Percentiles rank a stretch among this genome's conserved stretches.
Conservation (phyloP, 2,329 filamentous ascomycete genomes). For the Elsinoe arachidis region DNA sequence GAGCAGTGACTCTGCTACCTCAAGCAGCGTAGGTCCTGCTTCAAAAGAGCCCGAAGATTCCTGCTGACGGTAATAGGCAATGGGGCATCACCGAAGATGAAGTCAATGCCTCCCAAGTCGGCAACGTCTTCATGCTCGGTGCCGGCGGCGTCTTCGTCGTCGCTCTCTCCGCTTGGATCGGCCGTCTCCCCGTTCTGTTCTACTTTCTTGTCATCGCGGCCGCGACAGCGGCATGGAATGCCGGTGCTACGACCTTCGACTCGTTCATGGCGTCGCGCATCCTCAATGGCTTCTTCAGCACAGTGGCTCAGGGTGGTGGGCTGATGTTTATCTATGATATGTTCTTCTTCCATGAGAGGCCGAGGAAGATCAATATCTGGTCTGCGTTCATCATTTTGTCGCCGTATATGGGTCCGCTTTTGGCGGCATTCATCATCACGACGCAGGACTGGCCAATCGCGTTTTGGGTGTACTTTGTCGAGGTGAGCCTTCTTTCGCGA, state of each 20-base stretch:
- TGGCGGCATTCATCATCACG: slow-evolving; percentile 44
- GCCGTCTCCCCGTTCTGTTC: slow-evolving; percentile 37
- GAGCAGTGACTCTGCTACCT: slow-evolving; percentile 32
- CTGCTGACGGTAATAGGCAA: slow-evolving; percentile 17
- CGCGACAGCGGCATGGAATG: slow-evolving; percentile 33
- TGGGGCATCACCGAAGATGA: slow-evolving; percentile 32
- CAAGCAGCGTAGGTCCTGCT: slow-evolving; percentile 25
- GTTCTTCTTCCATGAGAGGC: slow-evolving; percentile 51
- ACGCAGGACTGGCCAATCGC: slow-evolving; percentile 35
- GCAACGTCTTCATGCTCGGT: slow-evolving; percentile 39
- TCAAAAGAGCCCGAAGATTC: neutral
- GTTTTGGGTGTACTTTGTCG: slow-evolving; percentile 42
- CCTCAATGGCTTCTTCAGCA: slow-evolving; percentile 39
- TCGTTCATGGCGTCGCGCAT: slow-evolving; percentile 36
- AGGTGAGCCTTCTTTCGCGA: slow-evolving; percentile 15
- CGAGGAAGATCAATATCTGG: slow-evolving; percentile 33
- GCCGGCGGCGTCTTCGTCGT: slow-evolving; percentile 35
- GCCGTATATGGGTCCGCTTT: slow-evolving; percentile 33
- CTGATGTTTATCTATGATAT: slow-evolving; percentile 46
- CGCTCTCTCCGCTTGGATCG: slow-evolving; percentile 35
- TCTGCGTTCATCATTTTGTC: slow-evolving; percentile 30
- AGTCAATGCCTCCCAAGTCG: slow-evolving; percentile 34
- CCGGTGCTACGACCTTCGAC: slow-evolving; percentile 30
- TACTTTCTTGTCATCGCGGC: slow-evolving; percentile 31
- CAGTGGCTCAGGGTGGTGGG: slow-evolving; percentile 34